Evolutionary conservation across 2,329 filamentous ascomycete genomes (phyloP).

Genomic region (Colletotrichum sp.): DNA sequence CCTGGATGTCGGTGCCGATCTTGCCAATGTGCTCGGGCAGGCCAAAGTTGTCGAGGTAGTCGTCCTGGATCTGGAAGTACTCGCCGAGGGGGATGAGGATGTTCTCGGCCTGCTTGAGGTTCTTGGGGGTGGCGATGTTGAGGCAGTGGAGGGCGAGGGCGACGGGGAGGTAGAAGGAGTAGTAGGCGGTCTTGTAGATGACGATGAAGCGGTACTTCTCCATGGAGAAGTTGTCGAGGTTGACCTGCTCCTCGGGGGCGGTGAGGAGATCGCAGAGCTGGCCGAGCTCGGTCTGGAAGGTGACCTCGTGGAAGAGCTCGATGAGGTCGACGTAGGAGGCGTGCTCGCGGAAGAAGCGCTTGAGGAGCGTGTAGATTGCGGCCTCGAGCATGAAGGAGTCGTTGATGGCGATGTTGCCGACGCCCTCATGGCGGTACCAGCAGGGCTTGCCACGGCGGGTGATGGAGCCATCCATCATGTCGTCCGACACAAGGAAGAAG

Average conservation of each 20-base stretch:
- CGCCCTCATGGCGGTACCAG: slow-evolving; percentile 90
- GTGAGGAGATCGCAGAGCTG: slow-evolving; percentile 95
- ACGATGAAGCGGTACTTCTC: slow-evolving; percentile 98
- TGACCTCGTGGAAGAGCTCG: slow-evolving; percentile 95
- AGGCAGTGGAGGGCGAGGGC: slow-evolving; percentile 87
- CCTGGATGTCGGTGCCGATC: slow-evolving; percentile 98
- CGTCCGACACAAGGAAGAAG: slow-evolving; percentile 97
- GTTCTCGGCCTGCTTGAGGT: slow-evolving; percentile 86
- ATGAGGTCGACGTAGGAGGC: slow-evolving; percentile 88
- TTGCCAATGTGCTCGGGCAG: slow-evolving; percentile 93
- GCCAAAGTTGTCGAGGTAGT: slow-evolving; percentile 98
- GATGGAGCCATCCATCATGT: slow-evolving; percentile 97
- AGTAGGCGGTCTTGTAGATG: slow-evolving; percentile 99
- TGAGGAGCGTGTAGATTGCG: slow-evolving; percentile 87
- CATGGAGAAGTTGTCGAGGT: slow-evolving; percentile 94
- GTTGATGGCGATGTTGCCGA: slow-evolving; percentile 98
- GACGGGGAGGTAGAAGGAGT: slow-evolving; percentile 98
- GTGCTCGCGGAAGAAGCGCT: slow-evolving; percentile 90
- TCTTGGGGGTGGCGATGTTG: slow-evolving; percentile 82
- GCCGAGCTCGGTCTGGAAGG: slow-evolving; percentile 93
- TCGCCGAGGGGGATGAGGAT: slow-evolving; percentile 97
- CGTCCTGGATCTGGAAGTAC: slow-evolving; percentile 99
- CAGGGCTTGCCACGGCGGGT: slow-evolving; percentile 93
- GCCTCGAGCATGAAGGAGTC: slow-evolving; percentile 96
- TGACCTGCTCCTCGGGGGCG: slow-evolving; percentile 89